Evolutionary conservation across 2,329 filamentous ascomycete genomes (phyloP).

Genomic region (Aspergillus piperis): DNA sequence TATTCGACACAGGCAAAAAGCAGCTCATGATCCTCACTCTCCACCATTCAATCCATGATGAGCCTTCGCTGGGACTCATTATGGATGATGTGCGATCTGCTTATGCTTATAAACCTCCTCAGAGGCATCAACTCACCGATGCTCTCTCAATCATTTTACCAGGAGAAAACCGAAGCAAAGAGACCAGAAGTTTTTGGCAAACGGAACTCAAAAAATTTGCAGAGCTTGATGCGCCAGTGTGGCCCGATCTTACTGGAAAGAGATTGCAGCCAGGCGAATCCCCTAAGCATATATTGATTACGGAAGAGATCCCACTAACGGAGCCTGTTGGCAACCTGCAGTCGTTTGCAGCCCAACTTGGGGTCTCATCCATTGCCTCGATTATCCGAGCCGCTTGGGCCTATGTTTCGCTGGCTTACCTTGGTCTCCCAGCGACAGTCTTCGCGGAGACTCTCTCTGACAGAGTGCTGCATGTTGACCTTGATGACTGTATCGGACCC

Average conservation of each 20-base stretch:
- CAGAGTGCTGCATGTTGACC: conserved; percentile 28
- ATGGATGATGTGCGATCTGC: conserved; percentile 28
- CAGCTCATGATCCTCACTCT: conserved; percentile 39
- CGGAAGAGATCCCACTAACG: conserved; percentile 19
- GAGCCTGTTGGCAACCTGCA: conserved; percentile 22
- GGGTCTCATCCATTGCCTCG: conserved; percentile 31
- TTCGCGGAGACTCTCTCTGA: conserved; percentile 38
- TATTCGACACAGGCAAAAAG: conserved; percentile 29
- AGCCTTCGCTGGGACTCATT: conserved; percentile 33
- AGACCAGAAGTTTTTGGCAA: conserved; percentile 29
- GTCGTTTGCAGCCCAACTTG: conserved; percentile 23
- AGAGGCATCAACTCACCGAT: conserved; percentile 30
- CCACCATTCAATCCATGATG: conserved; percentile 39
- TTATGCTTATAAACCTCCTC: conserved; percentile 24
- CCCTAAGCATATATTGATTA: conserved; percentile 21
- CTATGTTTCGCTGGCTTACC: conserved; percentile 29
- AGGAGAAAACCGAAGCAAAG: conserved; percentile 13
- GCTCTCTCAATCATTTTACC: conserved; percentile 28
- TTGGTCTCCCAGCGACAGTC: conserved; percentile 29
- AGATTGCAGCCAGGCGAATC: conserved; percentile 14
- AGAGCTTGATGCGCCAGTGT: conserved; percentile 25
- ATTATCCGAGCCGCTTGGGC: conserved; percentile 35
- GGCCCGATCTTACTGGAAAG: conserved; percentile 32
- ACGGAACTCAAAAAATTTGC: conserved; percentile 26
- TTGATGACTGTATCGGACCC: conserved; percentile 34